Conservation (phyloP, 2,329 filamentous ascomycete genomes). For the Aspergillus chevalieri region DNA sequence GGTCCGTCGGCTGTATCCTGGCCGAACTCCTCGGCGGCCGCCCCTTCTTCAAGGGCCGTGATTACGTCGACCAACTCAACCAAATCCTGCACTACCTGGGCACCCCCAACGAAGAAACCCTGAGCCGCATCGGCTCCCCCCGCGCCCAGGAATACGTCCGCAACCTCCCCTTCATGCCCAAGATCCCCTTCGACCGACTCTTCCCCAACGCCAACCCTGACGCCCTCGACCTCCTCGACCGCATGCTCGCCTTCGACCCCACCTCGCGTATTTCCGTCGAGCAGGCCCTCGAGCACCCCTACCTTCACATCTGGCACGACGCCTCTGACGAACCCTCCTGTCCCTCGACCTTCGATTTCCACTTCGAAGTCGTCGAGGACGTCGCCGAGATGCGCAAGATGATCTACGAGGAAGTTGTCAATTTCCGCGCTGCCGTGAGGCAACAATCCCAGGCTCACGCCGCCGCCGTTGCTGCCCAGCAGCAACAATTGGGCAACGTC, state of each 20-base stretch:
- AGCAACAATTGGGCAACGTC: conserved; percentile 44
- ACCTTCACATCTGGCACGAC: conserved; percentile 97
- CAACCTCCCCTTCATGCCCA: conserved; percentile 90
- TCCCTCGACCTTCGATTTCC: conserved; percentile 93
- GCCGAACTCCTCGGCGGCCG: conserved; percentile 92
- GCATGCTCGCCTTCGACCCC: conserved; percentile 96
- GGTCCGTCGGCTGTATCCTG: conserved; percentile 97
- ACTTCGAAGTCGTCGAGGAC: conserved; percentile 96
- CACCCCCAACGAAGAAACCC: conserved; percentile 90
- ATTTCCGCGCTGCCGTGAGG: conserved; percentile 65
- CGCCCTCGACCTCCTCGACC: conserved; percentile 88
- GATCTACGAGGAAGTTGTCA: conserved; percentile 90
- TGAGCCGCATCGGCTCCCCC: conserved; percentile 87
- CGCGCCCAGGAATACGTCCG: conserved; percentile 97
- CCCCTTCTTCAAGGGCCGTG: conserved; percentile 97
- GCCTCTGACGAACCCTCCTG: conserved; percentile 91
- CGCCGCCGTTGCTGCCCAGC: conserved; percentile 19
- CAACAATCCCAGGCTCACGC: conserved; percentile 42
- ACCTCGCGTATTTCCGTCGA: conserved; percentile 90
- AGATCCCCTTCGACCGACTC: conserved; percentile 78
- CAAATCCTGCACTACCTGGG: conserved; percentile 98
- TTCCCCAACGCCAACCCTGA: conserved; percentile 96
- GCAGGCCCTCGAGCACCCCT: conserved; percentile 90
- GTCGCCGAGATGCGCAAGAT: conserved; percentile 92
- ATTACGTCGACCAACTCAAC: conserved; percentile 99